Conservation (phyloP, 495 filamentous ascomycete genomes). For the Jackrogersella multiformis region DNA sequence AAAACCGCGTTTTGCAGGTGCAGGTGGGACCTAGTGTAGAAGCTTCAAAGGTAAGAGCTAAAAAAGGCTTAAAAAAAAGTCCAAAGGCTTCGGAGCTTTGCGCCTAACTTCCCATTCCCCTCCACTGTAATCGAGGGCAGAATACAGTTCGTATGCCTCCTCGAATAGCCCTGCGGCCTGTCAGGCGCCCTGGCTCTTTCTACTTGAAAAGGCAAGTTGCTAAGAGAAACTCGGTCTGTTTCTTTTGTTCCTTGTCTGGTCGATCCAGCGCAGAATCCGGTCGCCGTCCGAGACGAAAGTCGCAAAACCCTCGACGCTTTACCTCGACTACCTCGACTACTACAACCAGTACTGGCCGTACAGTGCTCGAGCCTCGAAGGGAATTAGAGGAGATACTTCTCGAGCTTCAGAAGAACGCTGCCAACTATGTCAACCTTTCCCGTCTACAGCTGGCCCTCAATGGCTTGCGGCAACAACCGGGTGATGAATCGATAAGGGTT, state of each 20-base stretch:
- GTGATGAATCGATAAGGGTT: slow-evolving; percentile 73
- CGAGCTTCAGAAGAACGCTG: slow-evolving; percentile 67
- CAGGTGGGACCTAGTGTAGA: no score
- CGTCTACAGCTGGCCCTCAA: slow-evolving; percentile 81
- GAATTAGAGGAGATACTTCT: slow-evolving; percentile 70
- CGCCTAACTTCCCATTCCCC: no score
- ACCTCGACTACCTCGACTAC: slow-evolving; percentile 21
- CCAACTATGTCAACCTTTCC: slow-evolving; percentile 75
- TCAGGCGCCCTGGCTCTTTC: slow-evolving; percentile 25
- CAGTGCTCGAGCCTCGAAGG: slow-evolving; percentile 44
- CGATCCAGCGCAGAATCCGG: slow-evolving; percentile 14
- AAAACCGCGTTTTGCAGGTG: not conserved
- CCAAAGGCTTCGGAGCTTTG: slow-evolving; percentile 11
- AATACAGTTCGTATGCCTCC: slow-evolving; percentile 52
- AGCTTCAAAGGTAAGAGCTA: slow-evolving; percentile 24
- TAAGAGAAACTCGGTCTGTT: slow-evolving; percentile 48
- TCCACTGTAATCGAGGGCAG: slow-evolving; percentile 13
- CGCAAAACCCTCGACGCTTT: slow-evolving; percentile 29
- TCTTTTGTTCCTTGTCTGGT: slow-evolving; percentile 53
- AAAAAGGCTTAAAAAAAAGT: not conserved
- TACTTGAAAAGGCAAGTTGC: not conserved
- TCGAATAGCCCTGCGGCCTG: slow-evolving; percentile 44
- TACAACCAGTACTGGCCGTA: slow-evolving; percentile 6
- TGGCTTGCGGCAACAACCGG: slow-evolving; percentile 72
- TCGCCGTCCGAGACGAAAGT: slow-evolving; percentile 32